Percentiles rank a stretch among this genome's conserved stretches.
Conservation (phyloP, 2,329 filamentous ascomycete species). For the Fusarium sp. region DNA sequence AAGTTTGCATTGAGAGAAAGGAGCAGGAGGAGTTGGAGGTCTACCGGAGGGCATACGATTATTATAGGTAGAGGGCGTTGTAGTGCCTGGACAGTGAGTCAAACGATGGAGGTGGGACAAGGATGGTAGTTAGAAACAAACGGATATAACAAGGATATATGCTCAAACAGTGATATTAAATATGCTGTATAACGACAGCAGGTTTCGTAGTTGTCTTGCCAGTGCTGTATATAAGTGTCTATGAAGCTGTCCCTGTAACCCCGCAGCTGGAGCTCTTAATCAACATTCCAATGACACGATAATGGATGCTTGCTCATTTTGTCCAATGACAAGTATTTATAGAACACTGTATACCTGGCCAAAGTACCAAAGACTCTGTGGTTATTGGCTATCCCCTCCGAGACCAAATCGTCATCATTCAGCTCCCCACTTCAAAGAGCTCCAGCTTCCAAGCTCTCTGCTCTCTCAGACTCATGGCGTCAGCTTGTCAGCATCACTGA, state of each 20-base stretch:
- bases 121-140: neutral
- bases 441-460: slow-evolving; percentile 22
- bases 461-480: slow-evolving; percentile 20
- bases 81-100: neutral
- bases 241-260: neutral
- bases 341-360: slow-evolving; percentile 3
- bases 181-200: too few species aligned
- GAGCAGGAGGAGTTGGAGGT: neutral
- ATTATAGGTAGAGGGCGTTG: neutral
- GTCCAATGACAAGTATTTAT: slow-evolving; percentile 2
- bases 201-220: neutral
- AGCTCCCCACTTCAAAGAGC: slow-evolving; percentile 21
- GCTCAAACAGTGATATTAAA: neutral
- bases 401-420: slow-evolving; percentile 20
- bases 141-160: neutral
- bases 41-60: neutral
- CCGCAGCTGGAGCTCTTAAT: slow-evolving; percentile 8
- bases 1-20: neutral
- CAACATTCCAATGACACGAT: slow-evolving; percentile 5
- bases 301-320: slow-evolving; percentile 8
- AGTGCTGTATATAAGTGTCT: neutral
- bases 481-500: slow-evolving; percentile 33
- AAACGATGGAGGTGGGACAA: neutral
- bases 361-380: slow-evolving; percentile 1
- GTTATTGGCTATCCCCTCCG: slow-evolving; percentile 26